These are phyloP conservation scores for Penicillium steckii DNA, from an alignment of 495 filamentous ascomycete species.

Conservation along the genomic window DNA sequence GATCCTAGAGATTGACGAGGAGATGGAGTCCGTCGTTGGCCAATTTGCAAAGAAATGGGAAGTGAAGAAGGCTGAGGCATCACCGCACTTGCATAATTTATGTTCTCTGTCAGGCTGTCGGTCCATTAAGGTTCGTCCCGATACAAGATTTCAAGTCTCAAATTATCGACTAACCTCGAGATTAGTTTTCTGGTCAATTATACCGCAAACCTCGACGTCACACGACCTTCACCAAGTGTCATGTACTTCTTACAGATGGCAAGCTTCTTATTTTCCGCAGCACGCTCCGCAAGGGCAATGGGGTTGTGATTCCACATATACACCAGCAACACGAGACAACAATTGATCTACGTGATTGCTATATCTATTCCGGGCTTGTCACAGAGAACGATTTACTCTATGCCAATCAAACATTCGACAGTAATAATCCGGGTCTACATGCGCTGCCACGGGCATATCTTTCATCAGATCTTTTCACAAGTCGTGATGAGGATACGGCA, in stretches of 20 bases:
- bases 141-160: neutral
- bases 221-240: conserved; percentile 59
- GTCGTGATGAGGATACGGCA: conserved; percentile 67
- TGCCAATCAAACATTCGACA: conserved; percentile 67
- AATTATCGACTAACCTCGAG: neutral
- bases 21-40: conserved; percentile 65
- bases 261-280: conserved; percentile 64
- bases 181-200: conserved; percentile 60
- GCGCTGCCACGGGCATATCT: conserved; percentile 65
- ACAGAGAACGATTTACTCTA: conserved; percentile 69
- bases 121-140: conserved; percentile 52
- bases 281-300: conserved; percentile 55
- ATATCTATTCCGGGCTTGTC: conserved; percentile 68
- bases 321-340: conserved; percentile 60
- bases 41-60: conserved; percentile 75
- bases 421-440: conserved; percentile 62
- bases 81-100: conserved; percentile 66
- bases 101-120: conserved; percentile 66
- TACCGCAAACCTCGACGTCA: conserved; percentile 68
- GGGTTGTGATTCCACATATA: conserved; percentile 57
- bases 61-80: conserved; percentile 63
- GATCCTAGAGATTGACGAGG: conserved; percentile 67
- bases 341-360: conserved; percentile 66
- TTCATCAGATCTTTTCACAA: conserved; percentile 62
- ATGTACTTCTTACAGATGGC: conserved; percentile 63